Base-by-base conservation (phyloP, 2,329 filamentous ascomycete genomes). In the Xylaria sp. region DNA sequence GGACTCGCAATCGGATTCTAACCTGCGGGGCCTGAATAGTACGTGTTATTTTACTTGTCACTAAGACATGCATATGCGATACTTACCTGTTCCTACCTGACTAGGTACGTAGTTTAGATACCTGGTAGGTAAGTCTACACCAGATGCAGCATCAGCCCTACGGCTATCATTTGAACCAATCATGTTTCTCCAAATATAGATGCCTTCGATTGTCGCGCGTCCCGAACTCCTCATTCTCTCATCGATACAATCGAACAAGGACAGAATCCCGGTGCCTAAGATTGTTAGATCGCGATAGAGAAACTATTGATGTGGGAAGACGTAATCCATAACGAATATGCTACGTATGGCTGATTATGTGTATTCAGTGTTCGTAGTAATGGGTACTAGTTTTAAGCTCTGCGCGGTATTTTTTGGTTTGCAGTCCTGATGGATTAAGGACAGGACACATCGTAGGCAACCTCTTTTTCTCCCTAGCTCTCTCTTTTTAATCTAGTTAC, bases 221-320 rank as follows among this genome's bases (percentile, higher is more conserved):
- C 41, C 39, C 50, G 23, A 60, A 20, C 56, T 51, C 56, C 60
- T 64, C 62, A n/a, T 52, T 32, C 20, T 51, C 9, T 50, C 20
- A 59, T 65, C 56, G 67, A 70, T 59, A 69, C 63, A 23, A 64
- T 64, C 66, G 44, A 57, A 54, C 55, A 46, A 60, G 52, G 52
- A 65, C 39, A 68, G 25, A 69, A 75, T 74, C 20, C 72, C 65
- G 75, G 71, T 76, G 75, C 75, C 75, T 76, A 73, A 72, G 67
- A 62, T 32, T n/a, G 28, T 46, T 55, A 41, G 50, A 63, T n/a
- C n/a, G 13, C 41, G 41, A 44, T 41, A 48, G 52, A 46, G 61
- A 48, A 32, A 34, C 37, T 25, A 28, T 51, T 25, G 12, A 52
- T 58, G 65, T 46, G 41, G 37, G 65, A 60, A 62, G 60, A 65